Evolutionary conservation across 495 filamentous ascomycete species (phyloP).

Genomic region (Talaromyces trachyspermus): DNA sequence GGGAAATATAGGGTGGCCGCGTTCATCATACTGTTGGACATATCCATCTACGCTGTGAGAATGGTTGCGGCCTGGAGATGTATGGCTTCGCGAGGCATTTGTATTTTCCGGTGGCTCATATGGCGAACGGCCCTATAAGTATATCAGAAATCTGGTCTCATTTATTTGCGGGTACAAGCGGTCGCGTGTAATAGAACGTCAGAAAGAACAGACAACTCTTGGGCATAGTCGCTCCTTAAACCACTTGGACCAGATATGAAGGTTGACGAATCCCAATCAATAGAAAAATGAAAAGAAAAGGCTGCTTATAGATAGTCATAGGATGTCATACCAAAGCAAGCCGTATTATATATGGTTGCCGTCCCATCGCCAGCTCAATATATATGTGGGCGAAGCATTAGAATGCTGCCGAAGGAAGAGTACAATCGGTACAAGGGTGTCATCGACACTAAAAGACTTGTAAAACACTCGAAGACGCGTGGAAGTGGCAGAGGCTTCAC

Average conservation of each 20-base stretch:
- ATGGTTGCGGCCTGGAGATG: constrained; percentile 23
- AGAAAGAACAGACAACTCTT: no score
- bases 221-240: no score
- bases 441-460: no score
- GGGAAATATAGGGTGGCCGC: constrained; percentile 60
- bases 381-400: no score
- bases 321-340: constrained; percentile 51
- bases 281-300: no score
- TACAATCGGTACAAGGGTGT: not conserved
- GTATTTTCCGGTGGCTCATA: constrained; percentile 52
- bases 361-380: constrained; percentile 32
- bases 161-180: no score
- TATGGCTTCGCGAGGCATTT: constrained; percentile 12
- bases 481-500: no score
- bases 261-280: no score
- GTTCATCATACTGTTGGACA: constrained; percentile 61
- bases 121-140: constrained; percentile 58
- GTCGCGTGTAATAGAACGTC: no score
- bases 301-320: no score
- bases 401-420: not conserved
- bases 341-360: constrained; percentile 42
- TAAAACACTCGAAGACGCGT: no score
- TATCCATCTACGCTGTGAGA: constrained; percentile 38
- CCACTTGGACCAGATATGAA: no score
- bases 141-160: constrained; percentile 13